phyloP scores from a whole-genome alignment of 139 green algal species.

The Trebouxia sp. region DNA sequence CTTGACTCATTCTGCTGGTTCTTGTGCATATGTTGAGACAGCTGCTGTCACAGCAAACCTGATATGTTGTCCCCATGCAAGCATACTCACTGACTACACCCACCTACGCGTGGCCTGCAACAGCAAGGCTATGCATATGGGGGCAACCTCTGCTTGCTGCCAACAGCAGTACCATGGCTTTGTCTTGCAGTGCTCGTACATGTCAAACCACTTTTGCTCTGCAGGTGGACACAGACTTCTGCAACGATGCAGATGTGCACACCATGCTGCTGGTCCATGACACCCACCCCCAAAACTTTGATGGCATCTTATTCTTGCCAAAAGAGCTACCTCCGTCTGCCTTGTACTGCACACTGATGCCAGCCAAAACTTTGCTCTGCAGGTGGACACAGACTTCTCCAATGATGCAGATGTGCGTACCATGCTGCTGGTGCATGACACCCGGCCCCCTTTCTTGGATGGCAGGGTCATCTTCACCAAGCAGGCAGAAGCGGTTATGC shows the following conservation, averaged over 20 bases:
- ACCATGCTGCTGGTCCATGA: conserved; percentile 96
- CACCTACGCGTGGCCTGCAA: no score
- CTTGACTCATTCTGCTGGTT: no score
- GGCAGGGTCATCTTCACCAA: conserved; percentile 88
- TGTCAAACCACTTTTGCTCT: neutral
- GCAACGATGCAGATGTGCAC: conserved; percentile 78
- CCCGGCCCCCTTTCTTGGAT: conserved; percentile 95
- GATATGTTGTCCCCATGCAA: no score
- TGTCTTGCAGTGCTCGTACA: no score
- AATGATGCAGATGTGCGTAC: conserved; percentile 81
- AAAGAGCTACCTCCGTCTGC: no score
- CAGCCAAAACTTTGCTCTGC: neutral
- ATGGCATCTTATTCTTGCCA: conserved; percentile 80
- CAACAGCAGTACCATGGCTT: no score
- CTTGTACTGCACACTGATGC: neutral
- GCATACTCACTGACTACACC: no score
- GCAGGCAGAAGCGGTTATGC: conserved; percentile 80
- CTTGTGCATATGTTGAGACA: no score
- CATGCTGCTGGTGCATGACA: conserved; percentile 97
- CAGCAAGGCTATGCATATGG: no score
- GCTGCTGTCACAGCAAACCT: no score
- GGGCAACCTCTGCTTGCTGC: no score
- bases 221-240: conserved; percentile 80
- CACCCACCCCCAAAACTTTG: conserved; percentile 94
- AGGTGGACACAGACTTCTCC: conserved; percentile 83